Conservation (phyloP, 2,329 filamentous ascomycete genomes). For the Arthrinium puccinioides region DNA sequence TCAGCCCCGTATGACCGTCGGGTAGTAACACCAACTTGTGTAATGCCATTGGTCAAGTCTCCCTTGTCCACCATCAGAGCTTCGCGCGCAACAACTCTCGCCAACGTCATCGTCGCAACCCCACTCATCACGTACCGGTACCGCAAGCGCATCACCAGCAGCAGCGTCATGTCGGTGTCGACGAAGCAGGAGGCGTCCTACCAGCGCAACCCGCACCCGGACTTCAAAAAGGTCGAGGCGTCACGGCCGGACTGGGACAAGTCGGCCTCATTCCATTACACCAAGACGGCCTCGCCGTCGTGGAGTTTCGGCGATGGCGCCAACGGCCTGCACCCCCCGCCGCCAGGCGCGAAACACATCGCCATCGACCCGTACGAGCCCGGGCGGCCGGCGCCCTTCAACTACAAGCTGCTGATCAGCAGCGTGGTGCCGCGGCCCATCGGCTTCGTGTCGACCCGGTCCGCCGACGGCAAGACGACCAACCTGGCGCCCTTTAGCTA, state of each 20-base stretch:
- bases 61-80: not conserved
- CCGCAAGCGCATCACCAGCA: not conserved
- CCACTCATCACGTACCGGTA: too few species aligned
- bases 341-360: constrained; percentile 44
- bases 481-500: constrained; percentile 89
- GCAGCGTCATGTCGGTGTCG: constrained; percentile 2
- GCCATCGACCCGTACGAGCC: constrained; percentile 74
- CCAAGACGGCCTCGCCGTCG: constrained; percentile 54
- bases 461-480: constrained; percentile 47
- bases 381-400: constrained; percentile 59
- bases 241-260: constrained; percentile 55
- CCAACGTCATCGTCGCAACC: too few species aligned
- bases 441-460: constrained; percentile 50
- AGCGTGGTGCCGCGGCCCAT: constrained; percentile 79
- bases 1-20: too few species aligned
- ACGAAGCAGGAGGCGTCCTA: constrained; percentile 4
- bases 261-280: constrained; percentile 42
- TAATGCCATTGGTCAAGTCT: too few species aligned
- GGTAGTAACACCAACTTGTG: too few species aligned
- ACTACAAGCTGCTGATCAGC: constrained; percentile 90
- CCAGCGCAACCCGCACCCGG: constrained; percentile 43
- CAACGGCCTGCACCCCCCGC: constrained; percentile 38
- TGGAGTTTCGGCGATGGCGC: constrained; percentile 63
- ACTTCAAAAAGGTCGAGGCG: constrained; percentile 68
- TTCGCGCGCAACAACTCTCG: not conserved